These are phyloP conservation scores for Leucocoprinus birnbaumii DNA, from an alignment of 768 basidiomycete genomes.

Conservation along the genomic window DNA sequence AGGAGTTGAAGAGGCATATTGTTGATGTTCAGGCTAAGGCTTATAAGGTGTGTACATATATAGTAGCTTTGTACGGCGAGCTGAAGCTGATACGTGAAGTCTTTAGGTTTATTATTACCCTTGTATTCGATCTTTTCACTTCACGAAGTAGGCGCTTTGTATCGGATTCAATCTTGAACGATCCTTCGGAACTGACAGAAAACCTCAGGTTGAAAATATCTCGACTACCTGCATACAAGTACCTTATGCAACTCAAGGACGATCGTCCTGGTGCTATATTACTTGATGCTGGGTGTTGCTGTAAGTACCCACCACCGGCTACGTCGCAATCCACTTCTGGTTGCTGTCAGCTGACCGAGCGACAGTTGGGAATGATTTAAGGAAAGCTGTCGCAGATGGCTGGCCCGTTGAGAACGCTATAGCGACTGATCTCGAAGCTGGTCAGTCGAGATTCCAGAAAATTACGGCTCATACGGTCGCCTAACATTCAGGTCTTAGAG, in stretches of 20 bases:
- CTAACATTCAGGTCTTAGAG: conserved; percentile 24
- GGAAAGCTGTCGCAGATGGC: conserved; percentile 37
- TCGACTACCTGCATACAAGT: conserved; percentile 29
- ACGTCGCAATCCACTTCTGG: neutral
- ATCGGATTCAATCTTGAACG: neutral
- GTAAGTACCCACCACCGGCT: conserved; percentile 21
- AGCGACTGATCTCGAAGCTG: conserved; percentile 29
- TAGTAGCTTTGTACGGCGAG: conserved; percentile 15
- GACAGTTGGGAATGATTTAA: conserved; percentile 36
- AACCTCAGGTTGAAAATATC: conserved; percentile 31
- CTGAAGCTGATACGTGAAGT: no score
- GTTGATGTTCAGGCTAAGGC: conserved; percentile 34
- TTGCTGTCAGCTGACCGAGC: neutral
- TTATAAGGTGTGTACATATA: conserved; percentile 14
- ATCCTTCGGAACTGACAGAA: neutral
- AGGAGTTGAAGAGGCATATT: conserved; percentile 36
- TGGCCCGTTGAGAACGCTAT: conserved; percentile 34
- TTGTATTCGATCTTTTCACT: conserved; percentile 25
- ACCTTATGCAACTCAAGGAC: conserved; percentile 25
- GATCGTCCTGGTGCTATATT: conserved; percentile 28
- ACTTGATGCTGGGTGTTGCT: conserved; percentile 42
- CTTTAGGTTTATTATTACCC: conserved; percentile 30
- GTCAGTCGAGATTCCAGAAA: no score
- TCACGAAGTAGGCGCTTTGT: neutral
- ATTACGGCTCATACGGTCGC: no score